Percentiles rank a stretch among this genome's conserved stretches.
Evolutionary conservation across 192 early-diverging fungal species (phyloP).

Genomic region (Paraglomus brasilianum): DNA sequence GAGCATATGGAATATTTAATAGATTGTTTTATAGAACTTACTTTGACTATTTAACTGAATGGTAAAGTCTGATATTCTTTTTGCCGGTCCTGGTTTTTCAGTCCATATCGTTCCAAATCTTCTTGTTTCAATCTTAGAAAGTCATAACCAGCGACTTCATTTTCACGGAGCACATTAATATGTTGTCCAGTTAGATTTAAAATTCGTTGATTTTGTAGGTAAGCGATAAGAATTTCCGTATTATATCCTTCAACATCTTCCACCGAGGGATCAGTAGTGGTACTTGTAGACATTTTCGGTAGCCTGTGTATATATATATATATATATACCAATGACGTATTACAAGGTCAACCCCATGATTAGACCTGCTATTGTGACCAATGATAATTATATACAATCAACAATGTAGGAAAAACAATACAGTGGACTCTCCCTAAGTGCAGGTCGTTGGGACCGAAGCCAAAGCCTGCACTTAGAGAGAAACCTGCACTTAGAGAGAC

Average conservation of each 20-base stretch:
- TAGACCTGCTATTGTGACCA: no score
- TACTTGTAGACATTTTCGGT: neutral
- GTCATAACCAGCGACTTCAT: constrained; percentile 4
- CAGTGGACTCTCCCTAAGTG: no score
- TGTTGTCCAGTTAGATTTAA: neutral
- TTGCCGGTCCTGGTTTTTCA: neutral
- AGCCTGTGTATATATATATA: no score
- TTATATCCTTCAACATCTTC: neutral
- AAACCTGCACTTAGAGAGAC: no score
- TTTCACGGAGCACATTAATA: neutral
- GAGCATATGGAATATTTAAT: no score
- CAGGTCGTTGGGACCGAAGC: no score
- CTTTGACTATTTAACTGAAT: neutral
- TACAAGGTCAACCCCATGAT: no score
- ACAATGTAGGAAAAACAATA: no score
- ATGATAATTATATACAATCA: no score
- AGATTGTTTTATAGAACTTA: no score
- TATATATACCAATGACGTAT: no score
- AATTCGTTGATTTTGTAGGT: constrained; percentile 10
- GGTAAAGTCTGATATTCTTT: constrained; percentile 4
- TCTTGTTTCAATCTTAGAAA: neutral
- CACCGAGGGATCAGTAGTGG: neutral
- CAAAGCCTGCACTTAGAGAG: no score
- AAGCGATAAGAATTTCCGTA: neutral
- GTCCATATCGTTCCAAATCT: neutral